A percentile compares a stretch with the other conserved stretches of the same genome.
These are phyloP conservation scores for Huntiella decipiens DNA, from an alignment of 2,329 filamentous ascomycete genomes.

Conservation along the genomic window DNA sequence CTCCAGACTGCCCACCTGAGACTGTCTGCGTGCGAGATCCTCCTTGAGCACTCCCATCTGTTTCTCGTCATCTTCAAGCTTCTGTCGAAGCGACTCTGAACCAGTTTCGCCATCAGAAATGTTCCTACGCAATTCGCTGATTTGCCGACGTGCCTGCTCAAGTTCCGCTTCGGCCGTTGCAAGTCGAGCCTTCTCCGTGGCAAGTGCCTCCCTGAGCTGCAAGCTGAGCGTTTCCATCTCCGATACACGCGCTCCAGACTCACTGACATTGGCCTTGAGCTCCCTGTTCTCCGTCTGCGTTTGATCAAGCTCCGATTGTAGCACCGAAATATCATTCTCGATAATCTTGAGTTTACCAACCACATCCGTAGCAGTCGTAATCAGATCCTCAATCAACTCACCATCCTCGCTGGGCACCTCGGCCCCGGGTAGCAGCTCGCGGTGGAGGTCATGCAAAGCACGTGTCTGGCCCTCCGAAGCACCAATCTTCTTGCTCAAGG, in stretches of 20 bases:
- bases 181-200: conserved; percentile 34
- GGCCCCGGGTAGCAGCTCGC: conserved; percentile 35
- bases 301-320: conserved; percentile 44
- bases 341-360: conserved; percentile 39
- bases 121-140: conserved; percentile 47
- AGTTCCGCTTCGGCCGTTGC: conserved; percentile 36
- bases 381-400: conserved; percentile 40
- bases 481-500: conserved; percentile 32
- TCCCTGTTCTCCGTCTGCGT: conserved; percentile 35
- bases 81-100: conserved; percentile 57
- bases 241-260: conserved; percentile 23
- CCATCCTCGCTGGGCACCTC: conserved; percentile 34
- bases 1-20: conserved; percentile 56
- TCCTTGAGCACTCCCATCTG: conserved; percentile 49
- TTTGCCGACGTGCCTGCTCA: conserved; percentile 47
- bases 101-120: conserved; percentile 71
- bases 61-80: conserved; percentile 55
- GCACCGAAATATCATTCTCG: conserved; percentile 38
- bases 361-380: conserved; percentile 37
- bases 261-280: conserved; percentile 37
- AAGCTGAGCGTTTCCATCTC: conserved; percentile 31
- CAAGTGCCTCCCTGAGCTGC: conserved; percentile 33
- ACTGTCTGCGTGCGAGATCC: conserved; percentile 54
- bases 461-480: conserved; percentile 31
- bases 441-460: conserved; percentile 38